A percentile compares a stretch with the other conserved stretches of the same genome.
phyloP scores from a whole-genome alignment of 2,329 filamentous ascomycete species.

The Ophiocordyceps robertsii region DNA sequence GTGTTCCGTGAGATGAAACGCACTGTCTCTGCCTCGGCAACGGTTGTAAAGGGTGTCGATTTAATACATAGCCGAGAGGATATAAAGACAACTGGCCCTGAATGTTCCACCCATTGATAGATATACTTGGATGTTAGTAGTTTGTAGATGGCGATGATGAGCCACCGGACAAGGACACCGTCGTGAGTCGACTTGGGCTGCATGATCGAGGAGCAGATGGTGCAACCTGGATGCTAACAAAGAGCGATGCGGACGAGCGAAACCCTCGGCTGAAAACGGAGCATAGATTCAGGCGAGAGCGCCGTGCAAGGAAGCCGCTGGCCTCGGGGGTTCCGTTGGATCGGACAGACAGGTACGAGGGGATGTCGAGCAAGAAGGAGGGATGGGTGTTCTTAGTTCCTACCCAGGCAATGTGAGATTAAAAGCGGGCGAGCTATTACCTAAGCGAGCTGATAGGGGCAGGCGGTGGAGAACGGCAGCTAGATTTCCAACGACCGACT shows the following conservation, averaged over 20 bases:
- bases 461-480: background rate
- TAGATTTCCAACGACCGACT: too few relatives aligned
- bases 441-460: background rate
- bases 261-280: background rate
- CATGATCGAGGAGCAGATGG: background rate
- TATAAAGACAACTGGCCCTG: background rate
- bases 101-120: background rate
- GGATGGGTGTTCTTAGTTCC: background rate
- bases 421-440: background rate
- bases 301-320: too few relatives aligned
- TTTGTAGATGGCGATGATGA: background rate
- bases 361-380: background rate
- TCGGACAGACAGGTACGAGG: background rate
- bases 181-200: background rate
- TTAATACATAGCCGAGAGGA: background rate
- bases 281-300: too few relatives aligned
- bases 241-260: background rate
- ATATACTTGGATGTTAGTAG: background rate
- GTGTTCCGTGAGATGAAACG: slow-evolving; percentile 8
- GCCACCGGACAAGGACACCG: background rate
- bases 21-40: slow-evolving; percentile 11
- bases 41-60: background rate
- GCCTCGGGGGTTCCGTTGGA: too few relatives aligned
- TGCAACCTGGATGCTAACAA: background rate
- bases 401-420: background rate